phyloP scores from a whole-genome alignment of 306 rosid genomes.

The Castanea sativa region DNA sequence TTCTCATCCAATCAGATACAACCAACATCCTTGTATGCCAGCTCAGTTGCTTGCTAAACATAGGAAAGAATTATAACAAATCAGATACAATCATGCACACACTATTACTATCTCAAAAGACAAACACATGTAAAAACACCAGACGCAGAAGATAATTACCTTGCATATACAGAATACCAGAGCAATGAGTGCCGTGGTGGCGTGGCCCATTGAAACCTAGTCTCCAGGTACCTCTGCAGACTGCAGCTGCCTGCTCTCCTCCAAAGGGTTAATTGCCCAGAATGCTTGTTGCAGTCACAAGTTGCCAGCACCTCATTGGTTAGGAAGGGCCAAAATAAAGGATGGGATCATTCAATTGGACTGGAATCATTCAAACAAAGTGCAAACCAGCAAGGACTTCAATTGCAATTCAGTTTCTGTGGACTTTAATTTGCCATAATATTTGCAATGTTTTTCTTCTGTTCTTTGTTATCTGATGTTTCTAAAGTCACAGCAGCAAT shows the following conservation, averaged over 20 bases:
- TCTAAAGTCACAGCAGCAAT: no score
- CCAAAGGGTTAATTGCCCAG: constrained; percentile 92
- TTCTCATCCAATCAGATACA: constrained; percentile 76
- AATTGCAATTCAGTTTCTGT: no score
- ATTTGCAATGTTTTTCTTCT: no score
- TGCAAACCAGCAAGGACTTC: no score
- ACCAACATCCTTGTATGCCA: constrained; percentile 86
- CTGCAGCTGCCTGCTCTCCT: constrained; percentile 83
- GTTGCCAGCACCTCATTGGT: constrained; percentile 13
- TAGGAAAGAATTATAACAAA: neutral
- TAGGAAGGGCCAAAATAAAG: constrained; percentile 1
- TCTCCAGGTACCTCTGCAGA: constrained; percentile 92
- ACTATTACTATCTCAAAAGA: neutral
- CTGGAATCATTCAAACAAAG: no score
- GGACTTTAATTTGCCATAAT: no score
- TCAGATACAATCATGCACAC: neutral
- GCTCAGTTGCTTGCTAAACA: constrained; percentile 83
- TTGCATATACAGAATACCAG: constrained; percentile 88
- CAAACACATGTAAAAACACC: neutral
- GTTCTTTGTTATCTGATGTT: no score
- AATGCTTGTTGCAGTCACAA: constrained; percentile 59
- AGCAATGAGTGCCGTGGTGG: constrained; percentile 73
- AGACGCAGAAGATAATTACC: constrained; percentile 35
- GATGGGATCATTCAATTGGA: no score
- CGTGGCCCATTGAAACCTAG: constrained; percentile 83